Evolutionary conservation across 306 rosid species (phyloP).

Genomic region (Trifolium pratense): DNA sequence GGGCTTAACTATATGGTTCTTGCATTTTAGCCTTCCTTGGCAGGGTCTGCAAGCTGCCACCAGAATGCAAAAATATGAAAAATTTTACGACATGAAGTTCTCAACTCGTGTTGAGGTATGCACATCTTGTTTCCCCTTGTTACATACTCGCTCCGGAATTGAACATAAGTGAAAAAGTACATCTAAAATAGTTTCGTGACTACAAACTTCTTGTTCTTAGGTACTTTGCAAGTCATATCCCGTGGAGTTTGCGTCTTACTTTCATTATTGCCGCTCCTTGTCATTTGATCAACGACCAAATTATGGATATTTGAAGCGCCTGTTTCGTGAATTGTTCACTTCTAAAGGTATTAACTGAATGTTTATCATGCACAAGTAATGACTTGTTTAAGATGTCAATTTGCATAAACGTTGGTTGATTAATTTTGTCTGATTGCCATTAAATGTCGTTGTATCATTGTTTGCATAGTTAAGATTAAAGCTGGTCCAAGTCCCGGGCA

Average conservation of each 20-base stretch:
- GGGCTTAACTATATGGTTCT: too few species aligned
- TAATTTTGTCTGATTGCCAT: neutral
- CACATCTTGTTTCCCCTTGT: neutral
- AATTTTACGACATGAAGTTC: constrained; percentile 67
- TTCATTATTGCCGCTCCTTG: constrained; percentile 70
- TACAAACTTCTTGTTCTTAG: constrained; percentile 40
- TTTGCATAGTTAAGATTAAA: neutral
- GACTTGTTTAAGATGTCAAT: constrained; percentile 14
- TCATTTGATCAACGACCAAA: constrained; percentile 73
- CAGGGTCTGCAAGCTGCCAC: too few species aligned
- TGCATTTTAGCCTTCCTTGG: too few species aligned
- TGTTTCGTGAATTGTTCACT: constrained; percentile 59
- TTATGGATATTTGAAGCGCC: constrained; percentile 69
- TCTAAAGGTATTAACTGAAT: constrained; percentile 59
- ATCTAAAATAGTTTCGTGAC: neutral
- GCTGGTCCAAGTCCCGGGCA: neutral
- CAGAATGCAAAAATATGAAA: constrained; percentile 71
- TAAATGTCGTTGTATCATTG: neutral
- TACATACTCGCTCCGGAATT: neutral
- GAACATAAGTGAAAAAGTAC: neutral
- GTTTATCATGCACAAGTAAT: too few species aligned
- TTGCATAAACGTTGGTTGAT: constrained; percentile 18
- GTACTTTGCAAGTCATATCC: constrained; percentile 65
- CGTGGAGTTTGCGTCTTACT: constrained; percentile 67
- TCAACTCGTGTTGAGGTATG: constrained; percentile 74